These are phyloP conservation scores for Lepidopterella palustris DNA, from an alignment of 495 filamentous ascomycete species.

Conservation along the genomic window DNA sequence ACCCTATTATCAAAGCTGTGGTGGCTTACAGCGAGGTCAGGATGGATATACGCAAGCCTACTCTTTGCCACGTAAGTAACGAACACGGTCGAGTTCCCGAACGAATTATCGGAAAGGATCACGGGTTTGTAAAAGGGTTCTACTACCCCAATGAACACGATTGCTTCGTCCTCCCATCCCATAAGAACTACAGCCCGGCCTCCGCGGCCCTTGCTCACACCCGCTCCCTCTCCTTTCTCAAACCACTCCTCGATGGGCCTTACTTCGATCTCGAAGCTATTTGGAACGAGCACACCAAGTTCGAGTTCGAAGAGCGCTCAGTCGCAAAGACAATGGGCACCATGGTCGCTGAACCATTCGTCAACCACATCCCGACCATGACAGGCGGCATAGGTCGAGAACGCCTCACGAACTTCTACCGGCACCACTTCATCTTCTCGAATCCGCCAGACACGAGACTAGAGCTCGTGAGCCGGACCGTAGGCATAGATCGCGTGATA, in stretches of 20 bases:
- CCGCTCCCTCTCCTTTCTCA: slow-evolving; percentile 46
- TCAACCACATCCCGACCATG: slow-evolving; percentile 37
- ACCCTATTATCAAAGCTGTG: slow-evolving; percentile 11
- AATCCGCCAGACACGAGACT: slow-evolving; percentile 30
- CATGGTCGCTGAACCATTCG: slow-evolving; percentile 35
- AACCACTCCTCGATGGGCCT: slow-evolving; percentile 45
- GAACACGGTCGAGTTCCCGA: neutral
- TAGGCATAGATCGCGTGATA: slow-evolving; percentile 33
- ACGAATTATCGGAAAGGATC: neutral
- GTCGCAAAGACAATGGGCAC: slow-evolving; percentile 33
- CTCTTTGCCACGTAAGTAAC: neutral
- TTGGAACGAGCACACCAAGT: slow-evolving; percentile 31
- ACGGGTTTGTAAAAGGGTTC: slow-evolving; percentile 14
- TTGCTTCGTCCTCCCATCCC: slow-evolving; percentile 41
- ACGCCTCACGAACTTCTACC: slow-evolving; percentile 32
- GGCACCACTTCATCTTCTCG: slow-evolving; percentile 32
- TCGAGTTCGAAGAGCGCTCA: slow-evolving; percentile 26
- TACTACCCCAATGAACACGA: slow-evolving; percentile 32
- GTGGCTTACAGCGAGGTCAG: slow-evolving; percentile 5
- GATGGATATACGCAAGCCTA: neutral
- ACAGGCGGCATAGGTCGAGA: slow-evolving; percentile 35
- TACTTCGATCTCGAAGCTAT: slow-evolving; percentile 44
- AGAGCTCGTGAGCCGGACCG: slow-evolving; percentile 31
- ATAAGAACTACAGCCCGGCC: slow-evolving; percentile 36
- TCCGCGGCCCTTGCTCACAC: slow-evolving; percentile 46